Base-by-base conservation (phyloP, 192 early-diverging fungal species). In the Gonapodya prolifera region DNA sequence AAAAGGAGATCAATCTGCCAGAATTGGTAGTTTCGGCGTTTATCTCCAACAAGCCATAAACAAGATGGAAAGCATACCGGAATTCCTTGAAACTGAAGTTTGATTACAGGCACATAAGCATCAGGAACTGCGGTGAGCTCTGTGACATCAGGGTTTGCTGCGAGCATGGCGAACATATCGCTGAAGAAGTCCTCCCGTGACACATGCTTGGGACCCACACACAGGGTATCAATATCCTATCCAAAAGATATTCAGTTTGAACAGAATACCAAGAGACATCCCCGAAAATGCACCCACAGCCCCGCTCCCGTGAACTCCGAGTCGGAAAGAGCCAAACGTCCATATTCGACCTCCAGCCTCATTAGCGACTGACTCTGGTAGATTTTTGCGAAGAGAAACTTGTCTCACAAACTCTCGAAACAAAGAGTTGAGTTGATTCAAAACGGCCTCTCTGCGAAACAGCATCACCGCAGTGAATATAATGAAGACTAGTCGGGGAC, bases 141-240 rank as follows among this genome's bases (percentile, higher is more conserved):
- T 18, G 96, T 95, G 98, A 96, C 94, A 78, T 98, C 98, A 16
- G 85, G 85, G 69, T 91, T 82, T n/a, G 85, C 86, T 75, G 91
- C 92, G 35, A 99, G 86, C 83, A 94, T 85, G 1, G 94, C 93
- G 34, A 89, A 85, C 94, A 99, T 96, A 30, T 89, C 87, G 0
- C 85, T 85, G 80, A 99, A 97, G 80, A 99, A 99, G 78, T 98
- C 93, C 34, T 96, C 95, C 34, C 96, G 85, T 77, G 87, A 86
- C 2, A 99, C 93, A 83, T 94, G 91, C 69, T 87, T 89, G 1
- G 98, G 98, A 35, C 92, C 93, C 13, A 99, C 95, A 79, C 96
- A 98, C 34, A 99, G 82, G 0, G 95, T 98, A 90, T 99, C 98
- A 70, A 99, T 96, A 95, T 99, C 98, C n/a, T 93, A 87, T 23